Evolutionary conservation across 352 stramenopile genomes (phyloP), one percentile per base, ranked within the genome.

Genomic region (Globisporangium parvum): DNA sequence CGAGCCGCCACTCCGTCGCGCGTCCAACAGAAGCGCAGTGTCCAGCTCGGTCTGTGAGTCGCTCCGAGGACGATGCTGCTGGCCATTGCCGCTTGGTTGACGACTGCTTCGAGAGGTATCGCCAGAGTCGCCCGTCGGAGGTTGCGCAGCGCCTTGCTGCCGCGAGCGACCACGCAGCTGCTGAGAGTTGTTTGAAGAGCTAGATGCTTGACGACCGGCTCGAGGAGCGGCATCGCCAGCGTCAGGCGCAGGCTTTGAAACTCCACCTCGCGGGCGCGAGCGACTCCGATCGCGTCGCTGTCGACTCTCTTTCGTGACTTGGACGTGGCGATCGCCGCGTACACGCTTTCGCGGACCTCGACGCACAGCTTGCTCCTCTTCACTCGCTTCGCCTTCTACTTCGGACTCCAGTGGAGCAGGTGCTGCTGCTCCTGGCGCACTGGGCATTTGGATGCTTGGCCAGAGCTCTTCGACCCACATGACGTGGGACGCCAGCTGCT

Each of bases 381-480:
- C 58, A 14, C 58, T 59, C 3, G 21, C 35, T 24, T 20, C 35
- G 6, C 51, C 37, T 15, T 55, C 52, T 12, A 48, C 56, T 0
- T 59, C 52, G 15, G 50, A 42, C 12, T 52, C 37, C 12, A 52
- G 33, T 24, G 39, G 28, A 35, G 41, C 47, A 31, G 41, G 10
- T 18, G 65, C 23, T 20, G 26, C 18, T 23, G 63, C 62, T 14
- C 64, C 53, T 50, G 51, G 40, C 31, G 47, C 24, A 17, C 23
- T 49, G 17, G 47, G 53, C 45, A 52, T 65, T 33, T 73, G 67
- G n/a, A 87, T 67, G 47, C 78, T 45, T 14, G 46, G 28, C 81
- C 78, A 91, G 6, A 91, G 62, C 17, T 91, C 78, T 31, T 92
- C 66, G 23, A 88, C 57, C 75, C 77, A 94, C 44, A 94, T 71